Base-by-base conservation (phyloP, 2,329 filamentous ascomycete species). In the Massarina eburnea region DNA sequence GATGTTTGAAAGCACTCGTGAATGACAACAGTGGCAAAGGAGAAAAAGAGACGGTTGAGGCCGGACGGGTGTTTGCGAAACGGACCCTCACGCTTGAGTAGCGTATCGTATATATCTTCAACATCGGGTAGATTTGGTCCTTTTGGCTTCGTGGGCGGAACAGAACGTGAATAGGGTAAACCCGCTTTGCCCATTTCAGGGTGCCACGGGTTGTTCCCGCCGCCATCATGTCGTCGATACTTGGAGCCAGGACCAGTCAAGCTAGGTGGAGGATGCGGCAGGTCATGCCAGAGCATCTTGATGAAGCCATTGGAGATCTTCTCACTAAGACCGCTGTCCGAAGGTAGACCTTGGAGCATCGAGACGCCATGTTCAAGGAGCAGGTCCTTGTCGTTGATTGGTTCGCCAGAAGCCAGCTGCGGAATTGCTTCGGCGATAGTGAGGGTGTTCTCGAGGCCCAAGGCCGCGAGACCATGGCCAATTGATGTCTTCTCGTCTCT, bases 31-130 rank as follows among this genome's bases (percentile, higher is more conserved):
- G 83, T 80, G 0, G 85, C 86, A 41, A 86, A 74, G 51, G 88
- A 88, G 66, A 87, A 88, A 17, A 89, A 72, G 69, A 88, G 81
- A 49, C 84, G 84, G 0, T 86, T 89, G 35, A 91, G 80, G 12
- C 83, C 82, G 34, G 84, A 85, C 0, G 84, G 83, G 61, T 89
- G 87, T 41, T 80, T 76, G 43, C 80, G 76, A 57, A 83, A 83
- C 4, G 74, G 68, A 71, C 76, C 42, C 40, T 78, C 72, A 15
- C 85, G 79, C 39, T 81, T 83, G 71, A 89, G 2, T 80, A 83
- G 62, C 84, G 86, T 47, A 81, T 78, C 54, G 78, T 78, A 64
- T 79, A 83, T 24, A 20, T 58, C 17, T 71, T 66, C 80, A 0
- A 83, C 78, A 35, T 87, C 83, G 3, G 84, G 83, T 42, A 82